phyloP scores from a whole-genome alignment of 352 stramenopile genomes.

The Pythium phragmiticola region DNA sequence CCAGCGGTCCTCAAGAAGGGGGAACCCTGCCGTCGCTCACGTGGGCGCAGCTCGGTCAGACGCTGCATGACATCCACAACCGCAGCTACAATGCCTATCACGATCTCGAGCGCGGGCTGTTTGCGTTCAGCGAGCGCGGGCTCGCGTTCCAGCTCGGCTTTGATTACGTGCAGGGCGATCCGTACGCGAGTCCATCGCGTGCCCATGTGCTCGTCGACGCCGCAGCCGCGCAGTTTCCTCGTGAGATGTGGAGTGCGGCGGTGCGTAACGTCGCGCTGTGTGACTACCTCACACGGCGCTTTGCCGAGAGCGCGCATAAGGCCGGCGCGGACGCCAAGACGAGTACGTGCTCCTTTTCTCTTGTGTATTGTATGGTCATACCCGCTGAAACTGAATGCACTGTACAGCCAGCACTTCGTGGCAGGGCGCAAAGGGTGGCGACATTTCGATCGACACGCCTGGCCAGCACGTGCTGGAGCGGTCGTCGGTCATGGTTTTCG shows the following conservation, averaged over 20 bases:
- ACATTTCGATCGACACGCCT: constrained; percentile 92
- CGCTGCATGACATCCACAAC: constrained; percentile 58
- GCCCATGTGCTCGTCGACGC: constrained; percentile 87
- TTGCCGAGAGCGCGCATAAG: constrained; percentile 58
- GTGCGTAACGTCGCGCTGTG: constrained; percentile 83
- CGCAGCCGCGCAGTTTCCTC: constrained; percentile 76
- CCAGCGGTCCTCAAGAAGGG: not conserved
- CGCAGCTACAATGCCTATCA: constrained; percentile 87
- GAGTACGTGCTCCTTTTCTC: constrained; percentile 12
- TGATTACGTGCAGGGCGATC: constrained; percentile 93
- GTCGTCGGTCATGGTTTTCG: constrained; percentile 80
- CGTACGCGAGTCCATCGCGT: constrained; percentile 94
- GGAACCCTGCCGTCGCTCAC: constrained; percentile 20
- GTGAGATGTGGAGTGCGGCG: constrained; percentile 70
- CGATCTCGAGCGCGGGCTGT: constrained; percentile 57
- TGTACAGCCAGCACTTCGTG: constrained; percentile 58
- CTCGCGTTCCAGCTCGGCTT: constrained; percentile 86
- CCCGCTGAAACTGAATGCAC: not conserved
- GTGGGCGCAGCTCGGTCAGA: constrained; percentile 49
- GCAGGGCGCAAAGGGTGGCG: constrained; percentile 90
- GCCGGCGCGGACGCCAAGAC: constrained; percentile 68
- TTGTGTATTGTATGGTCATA: not conserved
- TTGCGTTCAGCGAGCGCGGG: constrained; percentile 30
- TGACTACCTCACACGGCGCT: constrained; percentile 90
- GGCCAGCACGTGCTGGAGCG: constrained; percentile 94